These are phyloP conservation scores for Fraxinus velutina DNA, from an alignment of 305 asterid genomes.

Conservation along the genomic window DNA sequence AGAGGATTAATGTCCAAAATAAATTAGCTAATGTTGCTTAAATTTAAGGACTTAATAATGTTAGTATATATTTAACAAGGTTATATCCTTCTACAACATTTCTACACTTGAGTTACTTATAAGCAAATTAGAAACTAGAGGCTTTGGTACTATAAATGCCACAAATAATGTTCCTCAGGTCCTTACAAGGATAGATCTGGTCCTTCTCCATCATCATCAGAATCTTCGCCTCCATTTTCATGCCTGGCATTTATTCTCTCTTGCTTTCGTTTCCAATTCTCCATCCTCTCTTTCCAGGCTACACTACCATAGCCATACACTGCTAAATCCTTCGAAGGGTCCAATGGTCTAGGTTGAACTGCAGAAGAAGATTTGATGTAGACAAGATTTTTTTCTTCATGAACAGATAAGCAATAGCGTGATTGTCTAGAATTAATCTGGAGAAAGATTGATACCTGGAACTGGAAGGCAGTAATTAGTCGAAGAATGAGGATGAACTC, in stretches of 20 bases:
- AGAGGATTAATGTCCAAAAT: not conserved
- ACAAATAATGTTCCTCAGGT: not conserved
- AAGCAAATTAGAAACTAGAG: not conserved
- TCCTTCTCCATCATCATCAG: conserved; percentile 14
- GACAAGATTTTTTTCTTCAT: not conserved
- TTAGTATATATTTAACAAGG: not conserved
- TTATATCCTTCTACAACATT: not conserved
- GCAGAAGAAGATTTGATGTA: not conserved
- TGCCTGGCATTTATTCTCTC: conserved; percentile 19
- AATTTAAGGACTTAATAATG: not conserved
- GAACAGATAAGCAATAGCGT: not conserved
- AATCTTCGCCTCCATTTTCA: conserved; percentile 14
- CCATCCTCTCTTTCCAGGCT: conserved; percentile 45
- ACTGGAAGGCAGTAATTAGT: not conserved
- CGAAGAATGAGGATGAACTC: conserved; percentile 9
- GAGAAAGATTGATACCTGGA: not conserved
- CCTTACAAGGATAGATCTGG: conserved; percentile 31
- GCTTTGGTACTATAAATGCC: not conserved
- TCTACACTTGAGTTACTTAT: not conserved
- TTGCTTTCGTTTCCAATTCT: conserved; percentile 31
- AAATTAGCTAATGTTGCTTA: not conserved
- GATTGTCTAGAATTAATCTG: not conserved
- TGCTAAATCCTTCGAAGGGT: conserved; percentile 38
- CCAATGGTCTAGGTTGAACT: conserved; percentile 33
- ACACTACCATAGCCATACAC: conserved; percentile 42